Base-by-base conservation (phyloP, 75 land plant genomes). In the Picea sitchensis region DNA sequence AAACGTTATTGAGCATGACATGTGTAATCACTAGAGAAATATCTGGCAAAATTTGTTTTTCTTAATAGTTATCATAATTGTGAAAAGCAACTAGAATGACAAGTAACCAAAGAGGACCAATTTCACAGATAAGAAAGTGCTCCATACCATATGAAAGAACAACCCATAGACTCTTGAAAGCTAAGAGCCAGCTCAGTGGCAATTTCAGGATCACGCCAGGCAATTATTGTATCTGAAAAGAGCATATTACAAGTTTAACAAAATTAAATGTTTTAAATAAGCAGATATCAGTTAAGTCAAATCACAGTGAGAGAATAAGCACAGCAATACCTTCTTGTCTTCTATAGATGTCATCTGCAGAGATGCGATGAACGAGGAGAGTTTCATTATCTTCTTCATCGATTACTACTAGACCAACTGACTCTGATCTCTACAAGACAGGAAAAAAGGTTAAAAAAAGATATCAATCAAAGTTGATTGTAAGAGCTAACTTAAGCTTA, bases 331-430 rank as follows among this genome's bases (percentile, higher is more conserved):
- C 98, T 88, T 95, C 94, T 88, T 92, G 92, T 76, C 90, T 90
- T 65, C 93, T 82, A 73, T 96, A 96, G 31, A 96, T 94, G n/a
- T 96, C 99, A 77, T 94, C 92, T 21, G 92, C 84, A 54, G 91
- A 88, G 38, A 96, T 94, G 17, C 89, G 90, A 75, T 96, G 99
- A 79, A 86, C 82, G 74, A 96, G 88, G 47, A 96, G 77, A 47
- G 98, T 94, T 61, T 88, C 90, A 84, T 88, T 89, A 78, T 96
- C 93, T 65, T 96, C 99, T 81, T 96, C 99, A 81, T 94, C 95
- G 79, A 92, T 75, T 58, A 96, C 98, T 73, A 90, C 85, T 74
- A 95, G 82, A 69, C 94, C 92, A 65, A 90, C 78, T 47, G 92
- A 92, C 47, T 95, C 96, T 31, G 96, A 84, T 54, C 91, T 80